Base-by-base conservation (phyloP, 1,284 basidiomycete genomes). In the Cryptococcus sp. region DNA sequence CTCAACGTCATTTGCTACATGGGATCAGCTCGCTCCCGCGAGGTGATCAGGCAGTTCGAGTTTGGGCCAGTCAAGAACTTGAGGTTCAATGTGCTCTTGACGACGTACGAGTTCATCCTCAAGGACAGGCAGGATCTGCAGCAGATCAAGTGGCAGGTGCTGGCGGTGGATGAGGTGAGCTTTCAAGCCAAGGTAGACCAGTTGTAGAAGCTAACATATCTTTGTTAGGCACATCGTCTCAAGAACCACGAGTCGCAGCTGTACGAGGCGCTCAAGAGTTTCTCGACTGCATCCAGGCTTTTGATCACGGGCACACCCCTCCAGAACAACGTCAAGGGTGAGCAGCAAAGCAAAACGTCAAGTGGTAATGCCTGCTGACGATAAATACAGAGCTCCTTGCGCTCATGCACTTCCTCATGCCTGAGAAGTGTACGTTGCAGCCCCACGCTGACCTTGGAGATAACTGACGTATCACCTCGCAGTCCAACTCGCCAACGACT, bases 251-350 rank as follows among this genome's bases (percentile, higher is more conserved):
- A 98, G 76, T 91, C 91, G 65, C 95, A 98, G 78, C 79, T 98
- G 46, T 98, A 98, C 77, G 93, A 98, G 72, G 92, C 93, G 5
- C 81, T 99, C 53, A 83, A 85, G 72, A 85, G 87, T 61, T 98
- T 98, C 81, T 84, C 86, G 52, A 88, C 91, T 44, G 88, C 88
- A 2, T 92, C 89, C 52, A 95, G 96, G 79, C 82, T 98, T 54
- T 84, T 98, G 65, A 98, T 98, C 77, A 98, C 96, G 0, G 96
- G 96, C 36, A 99, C 96, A 3, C 96, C 96, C 18, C 80, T 99
- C 54, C 96, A 99, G 77, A 99, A 99, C 81, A 98, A 97, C 73
- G 94, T 99, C 70, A 96, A 94, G 80, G 91, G 91, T 91, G 66
- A 55, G 82, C 13, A 16, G 11, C 18, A 12, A 18, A 21, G 20